A percentile compares a stretch with the other conserved stretches of the same genome.
Conservation (phyloP, 352 stramenopile species). For the Globisporangium yorkense region DNA sequence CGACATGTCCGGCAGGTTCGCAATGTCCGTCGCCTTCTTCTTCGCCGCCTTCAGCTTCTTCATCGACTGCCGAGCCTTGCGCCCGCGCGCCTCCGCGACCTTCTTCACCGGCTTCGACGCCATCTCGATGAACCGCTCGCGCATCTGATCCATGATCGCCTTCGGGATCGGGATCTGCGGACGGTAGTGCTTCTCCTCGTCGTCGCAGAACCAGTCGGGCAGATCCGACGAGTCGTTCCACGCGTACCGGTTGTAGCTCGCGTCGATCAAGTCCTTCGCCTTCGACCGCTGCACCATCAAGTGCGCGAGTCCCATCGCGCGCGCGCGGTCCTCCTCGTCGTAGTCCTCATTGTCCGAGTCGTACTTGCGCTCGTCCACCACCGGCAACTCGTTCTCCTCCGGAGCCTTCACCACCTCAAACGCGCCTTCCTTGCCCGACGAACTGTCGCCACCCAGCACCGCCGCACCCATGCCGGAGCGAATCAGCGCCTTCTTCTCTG, state of each 20-base stretch:
- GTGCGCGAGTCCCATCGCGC: slow-evolving; percentile 94
- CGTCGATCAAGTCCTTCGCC: slow-evolving; percentile 97
- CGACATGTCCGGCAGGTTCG: slow-evolving; percentile 95
- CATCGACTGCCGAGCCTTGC: slow-evolving; percentile 93
- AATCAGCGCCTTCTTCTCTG: slow-evolving; percentile 79
- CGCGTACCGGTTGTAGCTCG: slow-evolving; percentile 98
- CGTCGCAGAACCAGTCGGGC: slow-evolving; percentile 97
- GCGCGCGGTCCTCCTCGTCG: slow-evolving; percentile 94
- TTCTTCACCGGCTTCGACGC: slow-evolving; percentile 98
- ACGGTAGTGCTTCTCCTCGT: slow-evolving; percentile 96
- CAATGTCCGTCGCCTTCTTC: slow-evolving; percentile 96
- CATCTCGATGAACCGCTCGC: slow-evolving; percentile 94
- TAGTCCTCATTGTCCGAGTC: slow-evolving; percentile 97
- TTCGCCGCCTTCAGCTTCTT: slow-evolving; percentile 96
- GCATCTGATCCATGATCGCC: slow-evolving; percentile 97
- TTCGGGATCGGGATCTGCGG: slow-evolving; percentile 96
- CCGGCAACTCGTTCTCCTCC: slow-evolving; percentile 32
- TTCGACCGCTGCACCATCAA: slow-evolving; percentile 98
- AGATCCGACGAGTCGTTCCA: slow-evolving; percentile 97
- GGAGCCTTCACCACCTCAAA: slow-evolving; percentile 46
- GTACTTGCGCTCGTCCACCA: slow-evolving; percentile 90
- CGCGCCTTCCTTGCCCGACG: slow-evolving; percentile 16
- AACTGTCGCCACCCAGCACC: slow-evolving; percentile 28
- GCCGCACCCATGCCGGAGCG: slow-evolving; percentile 79
- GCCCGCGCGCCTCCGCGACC: slow-evolving; percentile 95